A percentile compares a stretch with the other conserved stretches of the same genome.
Conservation (phyloP, 805 yeast genomes). For the Starmerella powellii region DNA sequence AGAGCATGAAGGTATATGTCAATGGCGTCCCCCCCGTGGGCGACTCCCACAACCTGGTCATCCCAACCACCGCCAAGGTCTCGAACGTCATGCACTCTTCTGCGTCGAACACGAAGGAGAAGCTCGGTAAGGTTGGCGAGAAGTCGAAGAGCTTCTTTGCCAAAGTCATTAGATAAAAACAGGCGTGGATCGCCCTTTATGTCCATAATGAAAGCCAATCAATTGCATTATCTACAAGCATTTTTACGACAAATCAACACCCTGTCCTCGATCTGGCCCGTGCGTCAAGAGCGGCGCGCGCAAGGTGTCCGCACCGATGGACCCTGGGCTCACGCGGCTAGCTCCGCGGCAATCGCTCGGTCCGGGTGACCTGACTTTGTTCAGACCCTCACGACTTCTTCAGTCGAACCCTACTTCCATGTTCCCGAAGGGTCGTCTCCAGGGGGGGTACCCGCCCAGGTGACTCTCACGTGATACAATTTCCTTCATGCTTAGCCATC, state of each 20-base stretch:
- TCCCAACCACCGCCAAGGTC: slow-evolving; percentile 24
- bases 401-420: too few species aligned
- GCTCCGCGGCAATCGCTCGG: too few species aligned
- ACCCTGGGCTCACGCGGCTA: too few species aligned
- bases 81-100: slow-evolving; percentile 20
- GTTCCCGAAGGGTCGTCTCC: too few species aligned
- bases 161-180: slow-evolving; percentile 19
- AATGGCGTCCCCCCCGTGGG: slow-evolving; percentile 26
- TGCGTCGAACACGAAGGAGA: slow-evolving; percentile 23
- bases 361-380: too few species aligned
- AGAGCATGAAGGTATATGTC: slow-evolving; percentile 18
- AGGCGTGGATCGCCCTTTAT: neutral
- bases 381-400: too few species aligned
- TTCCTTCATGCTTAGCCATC: too few species aligned
- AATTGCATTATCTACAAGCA: neutral
- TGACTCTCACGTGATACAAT: too few species aligned
- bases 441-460: too few species aligned
- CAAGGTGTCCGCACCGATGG: too few species aligned
- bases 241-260: neutral
- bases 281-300: too few species aligned
- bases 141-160: slow-evolving; percentile 28
- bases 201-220: neutral
- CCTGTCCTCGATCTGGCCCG: too few species aligned
- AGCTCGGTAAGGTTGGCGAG: slow-evolving; percentile 26
- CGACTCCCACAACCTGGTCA: slow-evolving; percentile 13